These are phyloP conservation scores for Cantharellus cinnabarinus DNA, from an alignment of 768 basidiomycete species.

Conservation along the genomic window DNA sequence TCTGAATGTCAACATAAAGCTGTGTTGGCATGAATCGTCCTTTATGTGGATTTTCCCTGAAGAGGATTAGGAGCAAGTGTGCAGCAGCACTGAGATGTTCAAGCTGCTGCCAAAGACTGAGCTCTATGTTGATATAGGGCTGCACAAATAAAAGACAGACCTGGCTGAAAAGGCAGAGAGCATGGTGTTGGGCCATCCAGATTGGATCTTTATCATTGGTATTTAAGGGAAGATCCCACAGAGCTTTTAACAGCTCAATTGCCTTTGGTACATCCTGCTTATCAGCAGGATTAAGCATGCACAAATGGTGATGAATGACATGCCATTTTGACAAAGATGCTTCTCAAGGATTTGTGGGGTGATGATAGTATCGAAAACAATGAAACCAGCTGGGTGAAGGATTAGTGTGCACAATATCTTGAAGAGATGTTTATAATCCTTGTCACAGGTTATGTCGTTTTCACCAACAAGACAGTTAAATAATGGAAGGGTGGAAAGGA, in stretches of 20 bases:
- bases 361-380: conserved; percentile 12
- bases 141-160: conserved; percentile 14
- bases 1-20: conserved; percentile 17
- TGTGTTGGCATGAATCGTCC: conserved; percentile 13
- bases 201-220: conserved; percentile 6
- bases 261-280: conserved; percentile 18
- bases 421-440: conserved; percentile 19
- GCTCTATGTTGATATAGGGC: conserved; percentile 16
- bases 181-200: conserved; percentile 10
- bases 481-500: conserved; percentile 11
- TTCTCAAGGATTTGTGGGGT: conserved; percentile 11
- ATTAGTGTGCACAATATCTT: conserved; percentile 17
- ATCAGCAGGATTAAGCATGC: conserved; percentile 16
- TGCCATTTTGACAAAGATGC: conserved; percentile 11
- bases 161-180: conserved; percentile 10
- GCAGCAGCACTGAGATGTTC: conserved; percentile 17
- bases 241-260: conserved; percentile 12
- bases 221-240: conserved; percentile 13
- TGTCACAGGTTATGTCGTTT: conserved; percentile 20
- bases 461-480: conserved; percentile 17
- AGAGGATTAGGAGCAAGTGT: conserved; percentile 14
- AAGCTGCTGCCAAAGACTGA: conserved; percentile 18
- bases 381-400: conserved; percentile 13
- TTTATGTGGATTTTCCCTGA: conserved; percentile 3
- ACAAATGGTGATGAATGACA: conserved; percentile 6